Conservation (phyloP, 768 basidiomycete species). For the Suillus subaureus region DNA sequence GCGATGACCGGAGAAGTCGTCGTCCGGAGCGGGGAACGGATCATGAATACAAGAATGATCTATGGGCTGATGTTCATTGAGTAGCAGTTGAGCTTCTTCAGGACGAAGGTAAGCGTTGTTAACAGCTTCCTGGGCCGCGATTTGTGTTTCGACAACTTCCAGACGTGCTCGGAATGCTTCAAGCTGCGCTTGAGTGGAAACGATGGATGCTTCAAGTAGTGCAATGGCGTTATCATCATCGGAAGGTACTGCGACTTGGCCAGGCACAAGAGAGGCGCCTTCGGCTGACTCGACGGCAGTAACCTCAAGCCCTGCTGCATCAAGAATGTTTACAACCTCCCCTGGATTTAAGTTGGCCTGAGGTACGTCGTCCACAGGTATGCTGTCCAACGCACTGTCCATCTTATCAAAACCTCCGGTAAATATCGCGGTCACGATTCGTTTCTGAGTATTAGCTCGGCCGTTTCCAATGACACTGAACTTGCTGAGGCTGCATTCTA, state of each 20-base stretch:
- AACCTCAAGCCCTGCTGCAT: not conserved
- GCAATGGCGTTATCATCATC: slow-evolving; percentile 14
- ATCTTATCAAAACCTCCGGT: slow-evolving; percentile 16
- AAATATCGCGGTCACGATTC: slow-evolving; percentile 34
- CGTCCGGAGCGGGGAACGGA: not conserved
- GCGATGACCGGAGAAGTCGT: not conserved
- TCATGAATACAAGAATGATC: not conserved
- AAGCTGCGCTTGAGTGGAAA: slow-evolving; percentile 25
- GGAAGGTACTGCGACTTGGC: not conserved
- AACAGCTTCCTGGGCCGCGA: slow-evolving; percentile 18
- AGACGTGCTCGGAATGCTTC: slow-evolving; percentile 29
- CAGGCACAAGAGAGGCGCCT: too few species aligned
- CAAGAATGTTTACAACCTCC: not conserved
- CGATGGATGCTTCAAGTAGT: slow-evolving; percentile 27
- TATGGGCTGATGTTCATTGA: not conserved
- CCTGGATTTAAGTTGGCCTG: not conserved
- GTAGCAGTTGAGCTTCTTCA: not conserved
- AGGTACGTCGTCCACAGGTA: not conserved
- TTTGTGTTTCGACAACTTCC: slow-evolving; percentile 29
- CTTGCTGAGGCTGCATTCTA: not conserved
- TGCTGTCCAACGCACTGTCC: not conserved
- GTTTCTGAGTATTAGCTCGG: slow-evolving; percentile 12
- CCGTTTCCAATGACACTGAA: slow-evolving; percentile 10
- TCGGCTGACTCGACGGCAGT: not conserved
- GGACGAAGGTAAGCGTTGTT: not conserved